phyloP scores from a whole-genome alignment of 1,284 basidiomycete species.

The Xerocomus nothofagi region DNA sequence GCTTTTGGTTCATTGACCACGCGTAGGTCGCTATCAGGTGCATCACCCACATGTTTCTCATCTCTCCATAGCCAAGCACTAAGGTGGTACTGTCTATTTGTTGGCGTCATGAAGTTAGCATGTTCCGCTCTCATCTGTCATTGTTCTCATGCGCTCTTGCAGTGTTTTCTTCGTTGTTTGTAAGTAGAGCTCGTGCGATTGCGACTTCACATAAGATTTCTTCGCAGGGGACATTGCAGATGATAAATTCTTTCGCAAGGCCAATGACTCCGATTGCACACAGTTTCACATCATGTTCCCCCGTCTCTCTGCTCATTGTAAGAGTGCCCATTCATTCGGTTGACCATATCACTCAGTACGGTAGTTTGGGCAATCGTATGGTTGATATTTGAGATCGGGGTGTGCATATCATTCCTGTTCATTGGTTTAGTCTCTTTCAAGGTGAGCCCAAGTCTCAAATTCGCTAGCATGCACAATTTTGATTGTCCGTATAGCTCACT shows the following conservation, averaged over 20 bases:
- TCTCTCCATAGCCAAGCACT: constrained; percentile 49
- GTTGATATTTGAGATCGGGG: constrained; percentile 68
- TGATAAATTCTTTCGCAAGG: constrained; percentile 83
- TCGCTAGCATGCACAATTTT: constrained; percentile 8
- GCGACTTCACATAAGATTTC: constrained; percentile 1
- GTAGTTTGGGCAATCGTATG: constrained; percentile 75
- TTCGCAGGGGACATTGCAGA: constrained; percentile 77
- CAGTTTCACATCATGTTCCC: constrained; percentile 74
- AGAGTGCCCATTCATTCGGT: neutral
- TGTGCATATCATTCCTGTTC: constrained; percentile 68
- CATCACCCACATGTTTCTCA: constrained; percentile 1
- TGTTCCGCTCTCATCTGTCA: neutral
- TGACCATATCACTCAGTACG: constrained; percentile 5
- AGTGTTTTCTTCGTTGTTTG: constrained; percentile 79
- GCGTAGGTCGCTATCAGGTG: constrained; percentile 50
- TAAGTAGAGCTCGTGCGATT: constrained; percentile 37
- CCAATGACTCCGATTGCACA: constrained; percentile 80
- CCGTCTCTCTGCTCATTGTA: constrained; percentile 63
- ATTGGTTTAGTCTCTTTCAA: constrained; percentile 76
- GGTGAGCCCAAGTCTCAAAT: constrained; percentile 36
- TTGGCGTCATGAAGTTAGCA: constrained; percentile 81
- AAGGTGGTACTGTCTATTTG: constrained; percentile 80
- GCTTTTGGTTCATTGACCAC: constrained; percentile 85
- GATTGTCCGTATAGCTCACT: constrained; percentile 41
- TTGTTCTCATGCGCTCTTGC: constrained; percentile 20